Evolutionary conservation across 306 rosid genomes (phyloP), one percentile per base, ranked within the genome.

Genomic region (Vachellia collinsii): DNA sequence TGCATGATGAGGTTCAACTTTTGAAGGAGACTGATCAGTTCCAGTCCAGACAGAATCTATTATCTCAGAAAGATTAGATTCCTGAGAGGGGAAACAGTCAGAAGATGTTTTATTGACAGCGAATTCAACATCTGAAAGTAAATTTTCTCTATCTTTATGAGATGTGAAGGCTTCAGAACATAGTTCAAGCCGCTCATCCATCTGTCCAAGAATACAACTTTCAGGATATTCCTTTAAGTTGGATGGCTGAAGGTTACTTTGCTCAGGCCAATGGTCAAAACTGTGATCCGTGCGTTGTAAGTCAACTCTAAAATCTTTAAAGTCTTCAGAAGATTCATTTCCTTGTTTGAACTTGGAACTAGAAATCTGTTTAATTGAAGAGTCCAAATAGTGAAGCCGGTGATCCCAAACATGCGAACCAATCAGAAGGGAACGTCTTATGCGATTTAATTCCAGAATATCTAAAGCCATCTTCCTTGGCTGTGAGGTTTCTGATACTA

Each of bases 41-140:
- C 94, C 91, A 3, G 87, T 85, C 92, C 94, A 91, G 5, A 91
- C 88, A 76, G 72, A 87, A 87, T 89, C 94, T 75, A 91, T 91
- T 79, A 82, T 82, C 76, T 91, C 92, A 29, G 92, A 85, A 54
- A 91, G 90, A 72, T 83, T 85, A 46, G 94, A 89, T 44, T 72
- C 90, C 20, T 74, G 78, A 12, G 85, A 71, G 41, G 88, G 68
- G 4, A 74, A 48, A 75, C 80, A 79, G 69, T 77, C 85, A 74
- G 10, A 61, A 22, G 80, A 48, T 29, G 82, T 69, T 74, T 47
- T 42, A 17, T 71, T 42, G 34, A 25, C 64, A 50, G 47, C 42
- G 73, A 41, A 44, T 80, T 87, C 91, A 76, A 68, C 83, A 73
- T 82, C 89, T 38, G 86, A 81, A 61, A 23, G 67, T 11, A 61